Evolutionary conservation across 352 stramenopile genomes (phyloP), one percentile per base, ranked within the genome.

Genomic region (Blastocystis sp.): DNA sequence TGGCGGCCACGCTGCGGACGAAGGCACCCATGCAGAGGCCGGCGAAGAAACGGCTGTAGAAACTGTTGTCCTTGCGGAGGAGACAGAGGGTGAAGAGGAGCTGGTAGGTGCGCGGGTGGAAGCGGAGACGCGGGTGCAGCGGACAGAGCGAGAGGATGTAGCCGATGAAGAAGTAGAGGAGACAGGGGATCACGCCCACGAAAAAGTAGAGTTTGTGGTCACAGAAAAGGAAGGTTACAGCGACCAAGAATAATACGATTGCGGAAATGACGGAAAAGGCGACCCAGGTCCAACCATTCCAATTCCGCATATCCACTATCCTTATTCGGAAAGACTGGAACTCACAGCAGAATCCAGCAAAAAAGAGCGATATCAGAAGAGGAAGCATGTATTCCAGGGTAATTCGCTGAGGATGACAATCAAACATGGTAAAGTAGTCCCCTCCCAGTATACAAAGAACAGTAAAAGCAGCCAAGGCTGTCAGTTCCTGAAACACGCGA

Each of bases 231-330:
- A 76, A 86, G 54, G 44, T 77, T 48, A 76, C 56, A 44, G 44
- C 24, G 7, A 72, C 21, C 29, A 86, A 49, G 48, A 86, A 76
- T 4, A 87, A 14, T 21, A 77, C 32, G 27, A 86, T 9, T 21
- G 64, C 36, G 6, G 77, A 7, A 53, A 84, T 78, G 54, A 67
- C 84, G 34, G 7, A n/a, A 61, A 87, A 85, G 76, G 84, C 54
- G 4, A 84, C 42, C 78, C 78, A 87, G 16, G 72, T 61, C 34
- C 34, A 36, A 1, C 51, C 3, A 8, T 64, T 44, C 72, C 67
- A 67, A 32, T 79, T 3, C 21, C 40, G 29, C 36, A 84, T 76
- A 69, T 84, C 59, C 57, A 78, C 40, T 34, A 84, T 18, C 34
- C 57, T 16, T 16, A 87, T 29, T 48, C 78, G 46, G 34, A 81